Conservation (phyloP, 1,284 basidiomycete genomes). For the Inonotus hispidus region DNA sequence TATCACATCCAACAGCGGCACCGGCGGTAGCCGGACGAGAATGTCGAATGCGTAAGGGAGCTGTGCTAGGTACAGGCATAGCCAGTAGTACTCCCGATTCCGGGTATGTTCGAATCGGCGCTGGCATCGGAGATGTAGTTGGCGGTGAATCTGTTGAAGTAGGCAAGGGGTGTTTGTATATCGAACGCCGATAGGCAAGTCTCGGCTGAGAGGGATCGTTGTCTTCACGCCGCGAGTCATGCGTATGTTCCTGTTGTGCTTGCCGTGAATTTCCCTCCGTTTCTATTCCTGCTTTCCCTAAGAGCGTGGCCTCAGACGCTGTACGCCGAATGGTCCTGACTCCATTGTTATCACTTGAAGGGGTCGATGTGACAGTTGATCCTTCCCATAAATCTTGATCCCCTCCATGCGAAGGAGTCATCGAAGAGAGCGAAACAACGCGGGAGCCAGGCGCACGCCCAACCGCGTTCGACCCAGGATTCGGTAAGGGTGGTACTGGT, state of each 20-base stretch:
- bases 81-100: background rate
- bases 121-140: background rate
- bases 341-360: background rate
- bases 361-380: background rate
- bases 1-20: background rate
- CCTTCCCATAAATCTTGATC: background rate
- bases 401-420: background rate
- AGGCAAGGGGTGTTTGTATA: background rate
- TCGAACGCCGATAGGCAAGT: background rate
- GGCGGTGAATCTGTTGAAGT: background rate
- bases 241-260: background rate
- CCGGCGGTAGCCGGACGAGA: background rate
- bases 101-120: background rate
- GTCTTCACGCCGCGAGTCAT: background rate
- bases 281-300: background rate
- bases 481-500: conserved; percentile 9
- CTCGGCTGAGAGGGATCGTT: background rate
- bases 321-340: background rate
- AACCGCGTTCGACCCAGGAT: background rate
- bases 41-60: background rate
- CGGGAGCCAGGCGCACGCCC: background rate
- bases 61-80: background rate
- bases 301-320: conserved; percentile 1
- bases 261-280: background rate
- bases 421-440: background rate